phyloP scores from a whole-genome alignment of 495 filamentous ascomycete species.

The Friedmanniomyces endolithicus region DNA sequence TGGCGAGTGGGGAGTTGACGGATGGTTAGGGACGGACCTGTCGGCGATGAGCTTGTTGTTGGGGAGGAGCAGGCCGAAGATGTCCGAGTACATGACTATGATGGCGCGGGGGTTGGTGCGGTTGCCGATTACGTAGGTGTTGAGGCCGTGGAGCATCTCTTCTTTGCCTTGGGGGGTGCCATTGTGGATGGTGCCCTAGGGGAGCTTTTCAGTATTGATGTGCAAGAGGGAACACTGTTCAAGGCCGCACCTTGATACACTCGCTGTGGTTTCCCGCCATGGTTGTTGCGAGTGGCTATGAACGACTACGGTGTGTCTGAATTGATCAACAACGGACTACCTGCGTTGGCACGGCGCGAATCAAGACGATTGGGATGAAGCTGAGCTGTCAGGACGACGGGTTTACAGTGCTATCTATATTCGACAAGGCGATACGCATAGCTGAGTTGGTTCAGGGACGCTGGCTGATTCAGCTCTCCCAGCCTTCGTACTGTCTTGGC shows the following conservation, averaged over 20 bases:
- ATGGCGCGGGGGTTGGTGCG: conserved; percentile 29
- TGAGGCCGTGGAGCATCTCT: conserved; percentile 31
- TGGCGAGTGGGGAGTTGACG: neutral
- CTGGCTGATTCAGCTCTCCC: no score
- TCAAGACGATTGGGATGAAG: no score
- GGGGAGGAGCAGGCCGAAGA: conserved; percentile 33
- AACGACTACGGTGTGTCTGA: no score
- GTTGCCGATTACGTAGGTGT: conserved; percentile 33
- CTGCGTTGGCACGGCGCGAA: no score
- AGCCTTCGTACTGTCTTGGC: no score
- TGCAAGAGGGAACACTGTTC: neutral
- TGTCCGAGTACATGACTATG: conserved; percentile 33
- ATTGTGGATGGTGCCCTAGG: conserved; percentile 31
- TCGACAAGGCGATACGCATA: no score
- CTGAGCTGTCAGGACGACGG: no score
- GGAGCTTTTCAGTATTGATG: neutral
- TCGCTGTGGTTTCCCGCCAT: neutral
- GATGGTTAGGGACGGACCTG: neutral
- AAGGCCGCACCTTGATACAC: neutral
- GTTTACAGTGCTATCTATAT: no score
- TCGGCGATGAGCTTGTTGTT: conserved; percentile 37
- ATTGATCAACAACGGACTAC: no score
- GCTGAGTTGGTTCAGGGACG: no score
- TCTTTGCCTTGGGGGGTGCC: conserved; percentile 31
- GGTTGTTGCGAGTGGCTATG: neutral